phyloP scores from a whole-genome alignment of 2,329 filamentous ascomycete species.

The Calonectria honghensis region DNA sequence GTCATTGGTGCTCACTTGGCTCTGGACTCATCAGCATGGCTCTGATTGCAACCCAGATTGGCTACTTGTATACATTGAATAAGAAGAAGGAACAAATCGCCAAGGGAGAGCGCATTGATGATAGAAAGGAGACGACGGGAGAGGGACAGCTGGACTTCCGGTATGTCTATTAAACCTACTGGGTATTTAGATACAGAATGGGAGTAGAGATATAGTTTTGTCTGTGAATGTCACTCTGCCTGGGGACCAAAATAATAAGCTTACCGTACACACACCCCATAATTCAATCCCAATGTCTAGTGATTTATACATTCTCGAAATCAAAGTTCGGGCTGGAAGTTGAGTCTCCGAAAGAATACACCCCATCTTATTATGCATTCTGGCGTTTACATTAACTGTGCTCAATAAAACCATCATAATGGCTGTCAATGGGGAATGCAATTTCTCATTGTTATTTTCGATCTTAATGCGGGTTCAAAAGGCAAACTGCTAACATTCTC shows the following conservation, averaged over 20 bases:
- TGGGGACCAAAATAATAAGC: not conserved
- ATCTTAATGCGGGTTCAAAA: not conserved
- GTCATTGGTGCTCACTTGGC: constrained; percentile 54
- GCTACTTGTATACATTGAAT: not conserved
- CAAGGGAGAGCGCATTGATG: constrained; percentile 4
- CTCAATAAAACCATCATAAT: not conserved
- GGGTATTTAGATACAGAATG: not conserved
- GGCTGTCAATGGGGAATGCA: not conserved
- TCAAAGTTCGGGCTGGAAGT: not conserved
- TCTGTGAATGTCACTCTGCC: not conserved
- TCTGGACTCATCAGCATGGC: constrained; percentile 7
- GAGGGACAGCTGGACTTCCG: constrained; percentile 7
- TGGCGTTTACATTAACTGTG: not conserved
- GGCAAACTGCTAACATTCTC: not conserved
- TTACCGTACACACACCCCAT: not conserved
- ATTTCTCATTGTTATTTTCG: not conserved
- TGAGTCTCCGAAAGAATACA: not conserved
- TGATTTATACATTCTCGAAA: not conserved
- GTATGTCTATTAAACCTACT: not conserved
- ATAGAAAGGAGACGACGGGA: constrained; percentile 7
- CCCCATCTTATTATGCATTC: not conserved
- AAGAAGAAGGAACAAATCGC: constrained; percentile 5
- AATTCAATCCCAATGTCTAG: not conserved
- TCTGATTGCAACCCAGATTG: not conserved
- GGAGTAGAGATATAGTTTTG: not conserved